Base-by-base conservation (phyloP, 129 eudicot genomes). In the Saussurea involucrata region DNA sequence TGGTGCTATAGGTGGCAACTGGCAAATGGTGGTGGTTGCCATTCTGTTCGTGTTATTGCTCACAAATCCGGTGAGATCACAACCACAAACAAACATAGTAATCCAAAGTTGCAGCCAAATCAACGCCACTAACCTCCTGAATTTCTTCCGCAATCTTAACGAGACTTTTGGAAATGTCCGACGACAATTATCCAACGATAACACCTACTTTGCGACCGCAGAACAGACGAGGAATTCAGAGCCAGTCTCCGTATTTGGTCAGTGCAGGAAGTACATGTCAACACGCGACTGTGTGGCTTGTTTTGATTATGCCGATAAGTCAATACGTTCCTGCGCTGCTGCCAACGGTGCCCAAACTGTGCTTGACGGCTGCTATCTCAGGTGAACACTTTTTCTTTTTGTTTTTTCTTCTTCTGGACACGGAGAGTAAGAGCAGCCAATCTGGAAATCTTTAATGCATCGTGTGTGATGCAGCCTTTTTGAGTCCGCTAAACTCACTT, bases 361-460 rank as follows among this genome's bases (percentile, higher is more conserved):
- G 0, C 85, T 87, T 37, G 97, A 91, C 60, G 97, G 95, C 57
- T 87, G 97, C 82, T 91, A 87, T 73, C 92, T 91, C 53, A 85
- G 97, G 97, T 86, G n/a, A 74, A 18, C 32, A 12, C 17, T 8
- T 15, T 36, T 20, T 36, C 24, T 66, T 29, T 31, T 8, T 6
- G 5, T 5, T 32, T 67, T n/a, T 66, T 17, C 61, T n/a, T 53
- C 61, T 53, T 66, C 13, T 66, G 28, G 42, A 31, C 17, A 66
- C 15, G n/a, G n/a, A 32, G 3, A 15, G 1, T 2, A 3, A 2
- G 5, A 40, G 17, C 13, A 67, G 72, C 72, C 72, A 67, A 32
- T 67, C 46, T 67, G 49, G 72, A 67, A 53, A 53, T 53, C 53
- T 67, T 18, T 33, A 36, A 32, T 67, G 27, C 27, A 17, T 13